phyloP scores from a whole-genome alignment of 2,329 filamentous ascomycete genomes.

The Fusarium albidum region DNA sequence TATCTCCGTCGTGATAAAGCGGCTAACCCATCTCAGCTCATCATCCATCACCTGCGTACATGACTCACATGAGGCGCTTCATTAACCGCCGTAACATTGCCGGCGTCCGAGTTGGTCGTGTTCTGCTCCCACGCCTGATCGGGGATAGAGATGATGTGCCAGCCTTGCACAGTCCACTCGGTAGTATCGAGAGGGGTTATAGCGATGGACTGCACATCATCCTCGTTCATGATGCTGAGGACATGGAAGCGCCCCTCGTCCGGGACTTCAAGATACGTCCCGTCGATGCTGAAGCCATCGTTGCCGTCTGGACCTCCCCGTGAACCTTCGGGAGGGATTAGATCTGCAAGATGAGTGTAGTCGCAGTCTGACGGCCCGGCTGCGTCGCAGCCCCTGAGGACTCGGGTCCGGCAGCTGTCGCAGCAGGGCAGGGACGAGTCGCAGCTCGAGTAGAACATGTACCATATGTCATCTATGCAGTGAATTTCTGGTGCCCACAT shows the following conservation, averaged over 20 bases:
- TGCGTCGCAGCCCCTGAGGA: constrained; percentile 8
- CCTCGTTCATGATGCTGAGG: constrained; percentile 15
- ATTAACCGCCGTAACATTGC: constrained; percentile 4
- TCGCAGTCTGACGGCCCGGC: constrained; percentile 12
- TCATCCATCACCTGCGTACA: rapidly evolving
- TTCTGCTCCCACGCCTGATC: constrained; percentile 22
- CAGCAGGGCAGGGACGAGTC: constrained; percentile 10
- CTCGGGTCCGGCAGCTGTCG: constrained; percentile 18
- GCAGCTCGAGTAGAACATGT: constrained; percentile 26
- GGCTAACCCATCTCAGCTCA: constrained; percentile 30
- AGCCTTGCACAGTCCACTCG: constrained; percentile 15
- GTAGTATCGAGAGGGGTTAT: constrained; percentile 14
- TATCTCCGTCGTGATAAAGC: constrained; percentile 59
- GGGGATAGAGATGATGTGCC: constrained; percentile 21
- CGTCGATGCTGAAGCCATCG: constrained; percentile 22
- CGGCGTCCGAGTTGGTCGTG: constrained; percentile 7
- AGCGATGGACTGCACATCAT: constrained; percentile 10
- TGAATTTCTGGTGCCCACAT: constrained; percentile 26
- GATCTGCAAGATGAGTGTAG: constrained; percentile 14
- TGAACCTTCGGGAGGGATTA: constrained; percentile 7
- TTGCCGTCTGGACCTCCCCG: constrained; percentile 7
- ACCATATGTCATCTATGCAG: constrained; percentile 16
- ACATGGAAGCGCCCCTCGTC: constrained; percentile 13
- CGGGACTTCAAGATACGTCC: constrained; percentile 19
- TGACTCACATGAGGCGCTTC: constrained; percentile 13